These are phyloP conservation scores for Bothriochloa decipiens DNA, from an alignment of 176 grass and related monocot genomes.

Conservation along the genomic window DNA sequence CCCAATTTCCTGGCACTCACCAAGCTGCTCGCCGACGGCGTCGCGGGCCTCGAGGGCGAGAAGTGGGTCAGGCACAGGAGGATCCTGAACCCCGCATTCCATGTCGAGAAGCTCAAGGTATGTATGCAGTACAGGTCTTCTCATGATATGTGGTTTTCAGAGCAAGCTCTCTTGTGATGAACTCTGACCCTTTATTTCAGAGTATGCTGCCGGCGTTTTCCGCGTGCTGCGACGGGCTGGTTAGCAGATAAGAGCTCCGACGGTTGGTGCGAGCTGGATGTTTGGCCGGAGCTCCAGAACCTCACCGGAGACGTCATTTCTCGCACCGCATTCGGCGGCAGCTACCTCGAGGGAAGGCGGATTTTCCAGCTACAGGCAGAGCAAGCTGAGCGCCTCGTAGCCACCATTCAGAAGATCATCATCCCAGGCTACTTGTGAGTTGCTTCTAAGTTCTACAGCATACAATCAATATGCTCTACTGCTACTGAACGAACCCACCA, in stretches of 20 bases:
- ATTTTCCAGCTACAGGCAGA: constrained; percentile 52
- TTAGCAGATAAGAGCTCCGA: constrained; percentile 30
- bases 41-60: constrained; percentile 23
- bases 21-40: neutral
- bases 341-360: constrained; percentile 43
- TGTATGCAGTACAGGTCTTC: too few species aligned
- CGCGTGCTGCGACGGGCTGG: constrained; percentile 48
- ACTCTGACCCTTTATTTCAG: too few species aligned
- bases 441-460: neutral
- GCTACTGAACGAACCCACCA: neutral
- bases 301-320: constrained; percentile 60
- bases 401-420: constrained; percentile 6
- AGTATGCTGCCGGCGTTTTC: constrained; percentile 24
- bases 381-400: neutral
- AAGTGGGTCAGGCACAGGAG: constrained; percentile 49
- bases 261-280: constrained; percentile 41
- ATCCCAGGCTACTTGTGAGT: constrained; percentile 46
- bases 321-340: constrained; percentile 51
- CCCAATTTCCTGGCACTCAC: neutral
- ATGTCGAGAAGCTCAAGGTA: constrained; percentile 46
- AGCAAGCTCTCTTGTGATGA: too few species aligned
- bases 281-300: constrained; percentile 55
- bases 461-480: neutral
- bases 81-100: constrained; percentile 45
- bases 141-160: neutral